Evolutionary conservation across 306 rosid species (phyloP), one percentile per base, ranked within the genome.

Genomic region (Quercus mongolica): DNA sequence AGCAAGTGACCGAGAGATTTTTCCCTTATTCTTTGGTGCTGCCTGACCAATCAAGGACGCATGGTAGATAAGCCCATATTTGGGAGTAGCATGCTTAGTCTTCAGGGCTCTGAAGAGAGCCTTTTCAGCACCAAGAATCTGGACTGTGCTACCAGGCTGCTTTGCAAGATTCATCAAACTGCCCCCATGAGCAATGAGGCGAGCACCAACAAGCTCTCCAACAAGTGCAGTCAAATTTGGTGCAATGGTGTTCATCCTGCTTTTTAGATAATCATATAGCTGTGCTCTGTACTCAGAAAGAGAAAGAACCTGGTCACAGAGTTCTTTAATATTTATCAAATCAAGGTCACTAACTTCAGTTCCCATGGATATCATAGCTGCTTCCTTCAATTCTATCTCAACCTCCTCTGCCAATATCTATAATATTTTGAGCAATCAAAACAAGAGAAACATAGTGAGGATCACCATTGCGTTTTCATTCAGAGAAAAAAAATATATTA

Each of bases 201-300:
- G 96, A 76, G 99, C 99, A 82, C 98, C 98, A 41, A 95, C 98
- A 13, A 95, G 97, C 85, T 95, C 99, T 51, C 99, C 97, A 20
- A 95, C 97, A 75, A 95, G 81, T 30, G 93, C 93, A 72, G 99
- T 95, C 91, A 95, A 90, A 85, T 95, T 95, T 28, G 98, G 98
- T 10, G 99, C 97, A 78, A 93, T 93, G 75, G 93, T 89, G 85
- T 88, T 91, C 99, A 95, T 95, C 88, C 96, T 86, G 78, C 84
- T 95, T 80, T 92, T 95, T 0, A 95, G 80, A 86, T 95, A 95
- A 79, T 95, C 99, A 70, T 83, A 93, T 10, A 93, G 92, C 69
- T 89, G 94, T 17, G 97, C 96, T 80, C 98, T 86, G 88, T 95
- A 95, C 80, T 91, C 99, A 0, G 98, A 84, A 19, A 95, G 96